Conservation (phyloP, 352 stramenopile species). For the Globisporangium spiculum region DNA sequence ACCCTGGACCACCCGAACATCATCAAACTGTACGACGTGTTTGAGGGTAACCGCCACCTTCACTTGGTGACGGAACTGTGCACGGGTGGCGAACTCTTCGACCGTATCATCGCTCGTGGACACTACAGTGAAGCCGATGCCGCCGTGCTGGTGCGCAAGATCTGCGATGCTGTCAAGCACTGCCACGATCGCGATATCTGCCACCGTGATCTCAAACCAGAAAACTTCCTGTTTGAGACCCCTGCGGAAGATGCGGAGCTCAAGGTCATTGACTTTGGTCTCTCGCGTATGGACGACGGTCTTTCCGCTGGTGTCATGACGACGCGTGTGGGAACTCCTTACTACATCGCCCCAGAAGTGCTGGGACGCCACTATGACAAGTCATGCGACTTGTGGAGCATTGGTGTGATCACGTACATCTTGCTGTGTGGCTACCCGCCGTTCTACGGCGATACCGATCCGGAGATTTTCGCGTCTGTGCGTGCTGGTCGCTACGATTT, state of each 20-base stretch:
- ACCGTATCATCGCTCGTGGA: constrained; percentile 86
- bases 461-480: constrained; percentile 87
- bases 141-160: constrained; percentile 94
- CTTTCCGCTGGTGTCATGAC: constrained; percentile 87
- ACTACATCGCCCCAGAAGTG: constrained; percentile 94
- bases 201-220: constrained; percentile 97
- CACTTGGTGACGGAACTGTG: constrained; percentile 98
- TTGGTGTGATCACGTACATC: constrained; percentile 96
- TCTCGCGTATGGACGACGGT: constrained; percentile 90
- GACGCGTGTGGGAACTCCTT: constrained; percentile 96
- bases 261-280: constrained; percentile 99
- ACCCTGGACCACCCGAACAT: constrained; percentile 96
- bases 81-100: constrained; percentile 96
- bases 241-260: constrained; percentile 89
- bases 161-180: constrained; percentile 96
- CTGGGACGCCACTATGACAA: constrained; percentile 95
- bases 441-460: constrained; percentile 95
- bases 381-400: constrained; percentile 95
- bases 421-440: constrained; percentile 95
- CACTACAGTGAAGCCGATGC: constrained; percentile 98
- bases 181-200: constrained; percentile 97
- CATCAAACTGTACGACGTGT: constrained; percentile 97
- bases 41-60: constrained; percentile 96
- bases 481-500: constrained; percentile 81
- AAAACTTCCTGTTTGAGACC: constrained; percentile 96